These are phyloP conservation scores for Trichoderma hamatum DNA, from an alignment of 2,329 filamentous ascomycete species.

Conservation along the genomic window DNA sequence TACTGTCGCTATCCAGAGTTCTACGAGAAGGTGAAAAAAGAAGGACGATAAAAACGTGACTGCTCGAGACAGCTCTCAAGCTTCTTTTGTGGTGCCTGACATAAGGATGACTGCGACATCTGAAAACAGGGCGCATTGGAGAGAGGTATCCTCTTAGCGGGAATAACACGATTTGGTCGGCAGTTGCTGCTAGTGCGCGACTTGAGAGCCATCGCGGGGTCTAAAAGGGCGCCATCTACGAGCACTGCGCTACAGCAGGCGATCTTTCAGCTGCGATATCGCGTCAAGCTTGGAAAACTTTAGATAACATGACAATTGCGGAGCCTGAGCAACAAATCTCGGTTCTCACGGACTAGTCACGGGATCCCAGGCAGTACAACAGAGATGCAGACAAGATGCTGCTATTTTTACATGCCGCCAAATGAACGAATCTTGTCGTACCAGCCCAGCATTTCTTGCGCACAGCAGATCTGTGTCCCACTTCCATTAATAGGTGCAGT, in stretches of 20 bases:
- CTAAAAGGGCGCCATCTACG: constrained; percentile 7
- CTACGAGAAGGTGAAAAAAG: background rate
- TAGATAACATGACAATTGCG: background rate
- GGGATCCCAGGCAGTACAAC: background rate
- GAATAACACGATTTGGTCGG: too few species aligned
- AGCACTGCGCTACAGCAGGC: background rate
- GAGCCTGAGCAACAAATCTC: background rate
- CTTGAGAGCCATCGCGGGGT: constrained; percentile 11
- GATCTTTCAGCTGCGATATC: constrained; percentile 12
- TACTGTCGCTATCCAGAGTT: background rate
- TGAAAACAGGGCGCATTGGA: background rate
- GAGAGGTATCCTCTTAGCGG: background rate
- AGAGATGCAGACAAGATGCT: background rate
- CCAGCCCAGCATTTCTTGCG: background rate
- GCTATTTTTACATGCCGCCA: background rate
- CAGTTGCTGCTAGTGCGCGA: background rate
- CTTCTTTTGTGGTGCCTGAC: constrained; percentile 23
- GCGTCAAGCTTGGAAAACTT: constrained; percentile 1
- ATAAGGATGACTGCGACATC: constrained; percentile 25
- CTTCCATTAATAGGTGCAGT: background rate
- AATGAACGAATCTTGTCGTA: background rate
- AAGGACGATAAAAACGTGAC: background rate
- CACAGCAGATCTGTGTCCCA: constrained; percentile 1
- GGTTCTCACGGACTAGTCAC: background rate
- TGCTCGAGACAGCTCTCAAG: background rate